Base-by-base conservation (phyloP, 1,284 basidiomycete genomes). In the Puccinia coronata region DNA sequence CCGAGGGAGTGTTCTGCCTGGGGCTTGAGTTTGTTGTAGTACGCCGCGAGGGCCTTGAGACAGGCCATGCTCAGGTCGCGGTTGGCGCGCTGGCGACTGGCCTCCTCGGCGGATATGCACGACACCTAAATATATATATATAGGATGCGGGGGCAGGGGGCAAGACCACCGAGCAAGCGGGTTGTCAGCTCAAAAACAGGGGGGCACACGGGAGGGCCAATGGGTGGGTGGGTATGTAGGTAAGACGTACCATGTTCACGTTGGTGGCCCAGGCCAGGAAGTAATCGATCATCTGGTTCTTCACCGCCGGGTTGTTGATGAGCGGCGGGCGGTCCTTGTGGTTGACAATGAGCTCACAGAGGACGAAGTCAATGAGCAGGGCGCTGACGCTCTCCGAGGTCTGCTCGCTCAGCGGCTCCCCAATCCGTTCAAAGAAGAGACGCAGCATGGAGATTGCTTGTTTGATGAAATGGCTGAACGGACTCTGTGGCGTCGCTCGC, bases 11-110 rank as follows among this genome's bases (percentile, higher is more conserved):
- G 92, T 2, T 89, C 86, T 0, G 90, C 87, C 70, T 89, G 88
- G n/a, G 95, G 87, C 78, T 91, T 90, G 5, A 95, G 87, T 25
- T 91, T 89, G 83, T 95, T 92, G 61, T 94, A 88, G n/a, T 95
- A 87, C 73, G 90, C 91, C 36, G 93, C 91, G 31, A 90, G 88
- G 0, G 92, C 91, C 20, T 90, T 89, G 57, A 95, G 87, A 82
- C 91, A 91, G 1, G 91, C 89, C 72, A 91, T 87, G 82, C 93
- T 93, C 51, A 94, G 87, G n/a, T n/a, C n/a, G n/a, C n/a, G n/a
- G n/a, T n/a, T n/a, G n/a, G n/a, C n/a, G n/a, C n/a, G n/a, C n/a
- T n/a, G n/a, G n/a, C n/a, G n/a, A n/a, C n/a, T n/a, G n/a, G n/a
- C n/a, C n/a, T n/a, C n/a, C n/a, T n/a, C n/a, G n/a, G n/a, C n/a